Conservation (phyloP, 768 basidiomycete genomes). For the Russula brevipes region DNA sequence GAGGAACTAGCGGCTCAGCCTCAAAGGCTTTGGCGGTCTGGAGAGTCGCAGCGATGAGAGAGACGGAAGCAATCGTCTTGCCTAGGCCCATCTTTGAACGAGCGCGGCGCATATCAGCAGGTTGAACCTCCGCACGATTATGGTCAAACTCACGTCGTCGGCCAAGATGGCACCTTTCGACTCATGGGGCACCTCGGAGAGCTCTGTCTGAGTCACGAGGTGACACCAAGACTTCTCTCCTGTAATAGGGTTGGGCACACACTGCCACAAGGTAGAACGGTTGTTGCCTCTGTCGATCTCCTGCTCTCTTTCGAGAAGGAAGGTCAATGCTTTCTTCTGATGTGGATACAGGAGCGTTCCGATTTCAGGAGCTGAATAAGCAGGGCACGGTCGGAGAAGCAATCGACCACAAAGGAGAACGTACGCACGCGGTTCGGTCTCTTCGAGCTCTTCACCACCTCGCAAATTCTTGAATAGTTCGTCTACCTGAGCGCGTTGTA, state of each 20-base stretch:
- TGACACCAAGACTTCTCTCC: slow-evolving; percentile 65
- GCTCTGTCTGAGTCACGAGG: slow-evolving; percentile 76
- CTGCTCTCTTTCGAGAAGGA: slow-evolving; percentile 82
- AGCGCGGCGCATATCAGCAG: slow-evolving; percentile 1
- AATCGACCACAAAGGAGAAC: slow-evolving; percentile 19
- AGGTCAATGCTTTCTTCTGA: slow-evolving; percentile 96
- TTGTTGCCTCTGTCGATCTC: slow-evolving; percentile 58
- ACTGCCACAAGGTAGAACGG: slow-evolving; percentile 70
- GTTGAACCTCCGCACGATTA: background rate
- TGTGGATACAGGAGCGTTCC: slow-evolving; percentile 91
- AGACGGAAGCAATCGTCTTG: slow-evolving; percentile 94
- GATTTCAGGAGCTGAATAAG: slow-evolving; percentile 54
- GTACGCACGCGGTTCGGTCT: slow-evolving; percentile 81
- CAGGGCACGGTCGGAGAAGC: slow-evolving; percentile 24
- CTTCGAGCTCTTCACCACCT: slow-evolving; percentile 78
- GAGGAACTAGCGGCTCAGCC: slow-evolving; percentile 44
- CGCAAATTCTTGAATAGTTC: slow-evolving; percentile 87
- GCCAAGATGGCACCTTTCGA: slow-evolving; percentile 89
- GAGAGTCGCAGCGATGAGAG: slow-evolving; percentile 86
- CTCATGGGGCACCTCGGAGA: slow-evolving; percentile 59
- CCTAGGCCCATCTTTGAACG: slow-evolving; percentile 86
- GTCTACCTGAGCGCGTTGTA: slow-evolving; percentile 90
- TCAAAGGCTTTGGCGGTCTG: slow-evolving; percentile 60
- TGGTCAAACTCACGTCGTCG: slow-evolving; percentile 72
- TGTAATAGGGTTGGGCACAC: slow-evolving; percentile 45